Conservation (phyloP, 352 stramenopile genomes). For the Pythium utonaiense region DNA sequence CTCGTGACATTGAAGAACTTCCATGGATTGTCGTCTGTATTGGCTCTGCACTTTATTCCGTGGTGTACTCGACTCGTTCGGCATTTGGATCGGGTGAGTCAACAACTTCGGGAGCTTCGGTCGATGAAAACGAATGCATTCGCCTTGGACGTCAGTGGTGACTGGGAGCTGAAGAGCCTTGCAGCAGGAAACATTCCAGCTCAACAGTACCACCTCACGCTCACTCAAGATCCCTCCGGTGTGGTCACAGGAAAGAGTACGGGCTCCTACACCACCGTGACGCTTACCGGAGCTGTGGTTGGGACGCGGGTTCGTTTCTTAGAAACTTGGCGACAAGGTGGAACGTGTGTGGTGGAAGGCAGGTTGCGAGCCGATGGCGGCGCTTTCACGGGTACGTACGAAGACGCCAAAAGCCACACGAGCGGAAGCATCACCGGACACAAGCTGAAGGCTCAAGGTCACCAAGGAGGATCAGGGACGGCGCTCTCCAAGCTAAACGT, state of each 20-base stretch:
- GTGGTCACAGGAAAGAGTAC: slow-evolving; percentile 66
- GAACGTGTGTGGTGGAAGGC: slow-evolving; percentile 83
- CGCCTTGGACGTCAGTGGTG: slow-evolving; percentile 63
- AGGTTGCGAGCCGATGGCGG: slow-evolving; percentile 66
- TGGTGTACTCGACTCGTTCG: slow-evolving; percentile 72
- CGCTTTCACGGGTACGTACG: slow-evolving; percentile 75
- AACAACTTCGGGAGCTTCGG: slow-evolving; percentile 37
- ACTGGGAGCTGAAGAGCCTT: slow-evolving; percentile 88
- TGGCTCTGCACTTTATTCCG: slow-evolving; percentile 74
- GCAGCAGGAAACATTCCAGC: slow-evolving; percentile 82
- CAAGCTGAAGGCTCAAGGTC: slow-evolving; percentile 25
- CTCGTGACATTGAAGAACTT: slow-evolving; percentile 66
- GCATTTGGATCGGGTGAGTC: slow-evolving; percentile 60
- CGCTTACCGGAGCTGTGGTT: slow-evolving; percentile 62
- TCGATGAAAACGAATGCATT: slow-evolving; percentile 34
- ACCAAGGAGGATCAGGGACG: not conserved
- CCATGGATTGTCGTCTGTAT: slow-evolving; percentile 55
- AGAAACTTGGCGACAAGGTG: slow-evolving; percentile 84
- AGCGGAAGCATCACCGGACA: slow-evolving; percentile 78
- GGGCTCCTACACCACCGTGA: slow-evolving; percentile 81
- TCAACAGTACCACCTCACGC: slow-evolving; percentile 79
- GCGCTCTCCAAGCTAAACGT: slow-evolving; percentile 40
- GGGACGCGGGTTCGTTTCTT: slow-evolving; percentile 84
- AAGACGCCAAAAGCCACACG: slow-evolving; percentile 87
- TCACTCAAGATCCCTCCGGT: slow-evolving; percentile 67